These are phyloP conservation scores for Henningerozyma blattae DNA, from an alignment of 805 yeast species.

Conservation along the genomic window DNA sequence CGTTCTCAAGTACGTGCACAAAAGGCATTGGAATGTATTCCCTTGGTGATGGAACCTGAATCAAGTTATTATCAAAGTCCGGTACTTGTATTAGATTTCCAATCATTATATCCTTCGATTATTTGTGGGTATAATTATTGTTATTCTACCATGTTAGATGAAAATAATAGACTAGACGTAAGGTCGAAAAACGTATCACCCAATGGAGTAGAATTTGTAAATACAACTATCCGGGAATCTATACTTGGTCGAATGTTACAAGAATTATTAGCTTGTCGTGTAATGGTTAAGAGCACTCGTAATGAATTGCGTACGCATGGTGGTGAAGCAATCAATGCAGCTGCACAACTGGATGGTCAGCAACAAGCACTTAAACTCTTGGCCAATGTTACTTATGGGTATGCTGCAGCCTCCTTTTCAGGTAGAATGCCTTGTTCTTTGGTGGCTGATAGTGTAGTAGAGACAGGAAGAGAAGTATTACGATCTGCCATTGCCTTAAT, in stretches of 20 bases:
- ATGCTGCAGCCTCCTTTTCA: slow-evolving; percentile 86
- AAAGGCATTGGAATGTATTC: slow-evolving; percentile 76
- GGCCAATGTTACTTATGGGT: slow-evolving; percentile 95
- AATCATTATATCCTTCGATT: slow-evolving; percentile 86
- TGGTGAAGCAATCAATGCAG: slow-evolving; percentile 28
- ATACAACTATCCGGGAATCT: slow-evolving; percentile 54
- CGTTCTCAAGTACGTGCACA: slow-evolving; percentile 72
- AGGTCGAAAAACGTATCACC: slow-evolving; percentile 65
- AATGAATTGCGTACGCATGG: slow-evolving; percentile 26
- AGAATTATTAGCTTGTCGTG: slow-evolving; percentile 70
- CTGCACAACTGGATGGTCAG: slow-evolving; percentile 50
- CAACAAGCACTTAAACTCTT: slow-evolving; percentile 81
- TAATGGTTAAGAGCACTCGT: slow-evolving; percentile 71
- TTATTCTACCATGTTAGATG: slow-evolving; percentile 61
- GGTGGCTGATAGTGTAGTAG: slow-evolving; percentile 87
- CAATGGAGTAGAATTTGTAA: slow-evolving; percentile 73
- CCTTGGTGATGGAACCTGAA: slow-evolving; percentile 86
- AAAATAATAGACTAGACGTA: slow-evolving; percentile 32
- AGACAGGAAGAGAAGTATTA: slow-evolving; percentile 79
- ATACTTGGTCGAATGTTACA: slow-evolving; percentile 71
- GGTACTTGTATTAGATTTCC: slow-evolving; percentile 80
- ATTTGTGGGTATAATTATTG: slow-evolving; percentile 87
- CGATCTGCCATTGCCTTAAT: slow-evolving; percentile 58
- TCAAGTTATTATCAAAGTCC: slow-evolving; percentile 83
- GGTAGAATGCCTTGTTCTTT: slow-evolving; percentile 98